A percentile compares a stretch with the other conserved stretches of the same genome.
Conservation (phyloP, 2,329 filamentous ascomycete genomes). For the Pseudogymnoascus pannorum region DNA sequence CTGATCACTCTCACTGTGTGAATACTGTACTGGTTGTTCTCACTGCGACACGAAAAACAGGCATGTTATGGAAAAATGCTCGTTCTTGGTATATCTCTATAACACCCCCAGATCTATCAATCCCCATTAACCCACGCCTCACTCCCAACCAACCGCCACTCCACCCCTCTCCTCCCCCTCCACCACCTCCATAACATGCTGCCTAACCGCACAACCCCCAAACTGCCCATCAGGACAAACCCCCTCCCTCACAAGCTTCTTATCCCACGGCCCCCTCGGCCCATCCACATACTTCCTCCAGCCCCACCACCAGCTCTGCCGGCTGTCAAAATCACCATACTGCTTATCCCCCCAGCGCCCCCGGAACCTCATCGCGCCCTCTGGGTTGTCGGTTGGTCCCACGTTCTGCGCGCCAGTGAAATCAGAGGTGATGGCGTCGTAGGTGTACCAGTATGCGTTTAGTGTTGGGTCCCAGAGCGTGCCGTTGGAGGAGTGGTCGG, state of each 20-base stretch:
- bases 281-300: conserved; percentile 46
- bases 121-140: background rate
- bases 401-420: conserved; percentile 16
- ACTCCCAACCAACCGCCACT: background rate
- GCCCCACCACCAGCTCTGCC: conserved; percentile 35
- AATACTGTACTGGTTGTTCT: background rate
- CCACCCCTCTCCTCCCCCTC: background rate
- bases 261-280: conserved; percentile 54
- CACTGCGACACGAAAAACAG: background rate
- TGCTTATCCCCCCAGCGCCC: conserved; percentile 58
- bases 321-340: conserved; percentile 42
- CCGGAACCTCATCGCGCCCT: conserved; percentile 47
- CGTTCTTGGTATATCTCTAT: background rate
- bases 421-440: conserved; percentile 30
- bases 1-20: background rate
- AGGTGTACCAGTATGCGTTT: conserved; percentile 49
- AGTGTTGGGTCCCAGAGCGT: conserved; percentile 52
- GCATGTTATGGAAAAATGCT: background rate
- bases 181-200: background rate
- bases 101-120: background rate
- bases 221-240: conserved; percentile 45
- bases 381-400: conserved; percentile 29
- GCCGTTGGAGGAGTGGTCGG: conserved; percentile 47
- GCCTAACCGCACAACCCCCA: background rate
- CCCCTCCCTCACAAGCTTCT: conserved; percentile 46